Evolutionary conservation across 139 green algal genomes (phyloP).

Genomic region (Desmodesmus armatus): DNA sequence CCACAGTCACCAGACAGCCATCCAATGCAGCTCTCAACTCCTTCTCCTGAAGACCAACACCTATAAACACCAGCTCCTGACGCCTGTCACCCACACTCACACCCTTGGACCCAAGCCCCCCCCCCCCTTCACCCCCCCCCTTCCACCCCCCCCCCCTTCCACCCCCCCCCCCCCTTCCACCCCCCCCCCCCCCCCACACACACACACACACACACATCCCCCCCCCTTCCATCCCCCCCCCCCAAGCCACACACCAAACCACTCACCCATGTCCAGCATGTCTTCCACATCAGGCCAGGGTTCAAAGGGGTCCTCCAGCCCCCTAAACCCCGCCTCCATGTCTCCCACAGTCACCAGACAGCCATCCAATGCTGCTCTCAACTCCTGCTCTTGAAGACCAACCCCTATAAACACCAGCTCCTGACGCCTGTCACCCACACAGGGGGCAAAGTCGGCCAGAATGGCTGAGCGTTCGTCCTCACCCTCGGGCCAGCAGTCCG

Average conservation of each 20-base stretch:
- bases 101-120: no score
- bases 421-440: conserved; percentile 58
- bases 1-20: conserved; percentile 65
- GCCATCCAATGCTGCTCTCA: conserved; percentile 65
- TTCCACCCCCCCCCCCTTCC: no score
- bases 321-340: conserved; percentile 18
- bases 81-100: no score
- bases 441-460: conserved; percentile 56
- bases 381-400: neutral
- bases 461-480: conserved; percentile 46
- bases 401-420: conserved; percentile 86
- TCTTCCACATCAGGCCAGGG: conserved; percentile 68
- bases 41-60: neutral
- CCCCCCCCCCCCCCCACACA: no score
- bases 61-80: conserved; percentile 91
- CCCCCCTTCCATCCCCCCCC: no score
- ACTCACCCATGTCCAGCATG: conserved; percentile 47
- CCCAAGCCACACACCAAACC: neutral
- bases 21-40: conserved; percentile 65
- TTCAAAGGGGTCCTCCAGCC: conserved; percentile 65
- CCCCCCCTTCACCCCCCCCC: neutral
- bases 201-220: no score
- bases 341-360: conserved; percentile 68
- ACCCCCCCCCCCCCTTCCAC: no score
- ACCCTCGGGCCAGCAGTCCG: conserved; percentile 6